Base-by-base conservation (phyloP, 768 basidiomycete genomes). In the Phanerochaete carnosa region DNA sequence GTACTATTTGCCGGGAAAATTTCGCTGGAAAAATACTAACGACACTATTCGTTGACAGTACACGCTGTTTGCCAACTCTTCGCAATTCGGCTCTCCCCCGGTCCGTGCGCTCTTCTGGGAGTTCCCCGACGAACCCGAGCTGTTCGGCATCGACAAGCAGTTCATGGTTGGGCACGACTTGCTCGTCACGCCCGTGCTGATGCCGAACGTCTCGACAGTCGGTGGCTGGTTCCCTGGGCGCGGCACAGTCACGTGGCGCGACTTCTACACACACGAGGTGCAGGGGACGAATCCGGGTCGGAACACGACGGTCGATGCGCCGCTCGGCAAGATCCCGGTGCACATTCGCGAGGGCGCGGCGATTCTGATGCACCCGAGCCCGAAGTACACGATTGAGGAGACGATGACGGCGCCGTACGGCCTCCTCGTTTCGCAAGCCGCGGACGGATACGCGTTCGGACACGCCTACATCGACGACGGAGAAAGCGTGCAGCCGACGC, bases 51-150 rank as follows among this genome's bases (percentile, higher is more conserved):
- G 32, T 66, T 54, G 61, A 47, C 57, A 89, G 89, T 89, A 89
- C 66, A 86, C 88, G 0, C 78, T 89, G 13, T 90, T 92, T 65
- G 87, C 87, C 7, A 85, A 89, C 58, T 78, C 88, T 6, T 89
- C 88, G 3, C 75, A 73, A 1, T 68, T 70, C 35, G 90, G 89
- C 2, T 85, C 88, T 3, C 90, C 91, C 2, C 87, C 87, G 11
- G 74, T 92, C 37, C 83, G 85, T 33, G 86, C 92, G 9, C 77
- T 92, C 30, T 91, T 90, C 79, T 92, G 82, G 66, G 87, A 92
- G 69, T 92, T 90, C 76, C 87, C 87, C 0, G 73, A 87, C 45
- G 85, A 90, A 61, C 80, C 84, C 0, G 85, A 87, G 61, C 70
- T 87, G 1, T 86, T 86, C 59, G 73, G 72, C 26, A 72, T 89